Evolutionary conservation across 2,329 filamentous ascomycete genomes (phyloP), one percentile per base, ranked within the genome.

Genomic region (Apiospora kogelbergensis): DNA sequence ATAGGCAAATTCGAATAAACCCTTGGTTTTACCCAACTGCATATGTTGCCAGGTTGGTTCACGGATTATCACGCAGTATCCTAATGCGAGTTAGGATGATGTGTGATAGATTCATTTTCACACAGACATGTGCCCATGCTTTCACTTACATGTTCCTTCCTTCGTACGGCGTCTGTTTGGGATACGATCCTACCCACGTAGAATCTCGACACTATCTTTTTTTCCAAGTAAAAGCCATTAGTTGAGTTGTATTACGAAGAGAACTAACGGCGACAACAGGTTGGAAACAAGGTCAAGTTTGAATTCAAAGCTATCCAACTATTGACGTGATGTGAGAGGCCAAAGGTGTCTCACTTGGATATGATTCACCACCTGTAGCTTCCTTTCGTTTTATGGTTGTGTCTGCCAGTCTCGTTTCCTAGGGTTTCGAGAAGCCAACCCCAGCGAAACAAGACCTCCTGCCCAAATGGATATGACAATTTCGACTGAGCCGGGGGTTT

Each of bases 261-360:
- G 7, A 33, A 33, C 7, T 20, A 37, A 33, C 7, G 22, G 15
- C 15, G 13, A 13, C 4, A 11, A 3, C 17, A 11, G 42, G 42
- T 71, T 73, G 73, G 72, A 71, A 73, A 74, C 73, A 75, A 76
- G 71, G 76, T 71, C 77, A 74, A 73, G 74, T 70, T 80, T 80
- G 77, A 74, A 78, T 81, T 81, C 75, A 60, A 63, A 68, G 74
- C 73, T 80, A 78, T 75, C 74, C 73, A 78, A 74, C 69, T 74
- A 77, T 69, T 41, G 65, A 45, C 68, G 48, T 44, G 1, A 57
- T 41, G 65, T 73, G 73, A 72, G 76, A 79, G 73, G 79, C 80
- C 70, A 76, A 42, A 72, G 76, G 77, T 75, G 78, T 76, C 74
- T 70, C 75, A 69, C 73, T 73, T 73, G 71, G 70, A 76, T 71